Base-by-base conservation (phyloP, 2,329 filamentous ascomycete genomes). In the Fusarium guadeloupense region DNA sequence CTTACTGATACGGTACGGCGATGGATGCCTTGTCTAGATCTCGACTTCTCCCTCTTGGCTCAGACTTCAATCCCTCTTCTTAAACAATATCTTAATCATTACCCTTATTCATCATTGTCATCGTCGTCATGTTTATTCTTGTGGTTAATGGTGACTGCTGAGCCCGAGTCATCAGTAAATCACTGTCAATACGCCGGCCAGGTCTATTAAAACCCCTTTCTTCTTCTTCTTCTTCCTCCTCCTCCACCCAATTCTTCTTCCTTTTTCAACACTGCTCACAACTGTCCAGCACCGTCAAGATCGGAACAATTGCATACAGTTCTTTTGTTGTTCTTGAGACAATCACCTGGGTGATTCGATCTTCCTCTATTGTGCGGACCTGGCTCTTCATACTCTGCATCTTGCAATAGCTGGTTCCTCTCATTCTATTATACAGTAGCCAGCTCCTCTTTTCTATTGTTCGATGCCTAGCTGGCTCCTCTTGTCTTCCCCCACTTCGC, bases 281-380 rank as follows among this genome's bases (percentile, higher is more conserved):
- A 25, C 39, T 45, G 50, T n/a, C 17, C 12, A 44, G 25, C 43
- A 56, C 49, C 34, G 56, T 9, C 39, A 61, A 14, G 30, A 7
- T 14, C 19, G n/a, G n/a, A 41, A 13, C 19, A 23, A 38, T 54
- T 21, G 14, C 16, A 20, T 25, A 28, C 16, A 17, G 6, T 12
- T 23, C 19, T 28, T 35, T 16, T 28, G 16, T 5, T 28, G 10
- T 30, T 17, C 43, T n/a, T n/a, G 14, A 38, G 23, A 41, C 35
- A 37, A 54, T 48, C 13, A 12, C 37, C 28, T 28, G 17, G 13
- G 21, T 25, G n/a, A 25, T n/a, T 33, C 23, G 37, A 16, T 25
- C 38, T 31, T 19, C n/a, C 34, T 48, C 9, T 13, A 39, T 28
- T 7, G 23, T 20, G 21, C 30, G n/a, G n/a, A n/a, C n/a, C n/a